Percentiles rank a stretch among this genome's conserved stretches.
Conservation (phyloP, 169 alveolate genomes). For the Cryptosporidium andersoni region DNA sequence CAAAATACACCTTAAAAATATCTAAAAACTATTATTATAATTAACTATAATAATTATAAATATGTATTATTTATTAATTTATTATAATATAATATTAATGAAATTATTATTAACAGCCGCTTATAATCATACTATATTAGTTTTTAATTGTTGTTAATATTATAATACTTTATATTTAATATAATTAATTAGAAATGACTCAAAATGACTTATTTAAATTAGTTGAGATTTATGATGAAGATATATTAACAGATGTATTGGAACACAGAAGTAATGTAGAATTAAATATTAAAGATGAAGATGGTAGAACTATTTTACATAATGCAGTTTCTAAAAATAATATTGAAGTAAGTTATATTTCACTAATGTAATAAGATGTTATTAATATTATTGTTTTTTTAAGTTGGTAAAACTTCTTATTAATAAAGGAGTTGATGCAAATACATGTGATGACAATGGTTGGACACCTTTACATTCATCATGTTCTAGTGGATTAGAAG, state of each 20-base stretch:
- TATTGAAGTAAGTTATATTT: constrained; percentile 33
- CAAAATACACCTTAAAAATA: no score
- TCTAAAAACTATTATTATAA: no score
- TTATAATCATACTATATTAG: no score
- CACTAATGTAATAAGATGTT: neutral
- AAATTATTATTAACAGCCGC: no score
- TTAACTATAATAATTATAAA: no score
- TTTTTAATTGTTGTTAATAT: no score
- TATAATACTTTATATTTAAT: no score
- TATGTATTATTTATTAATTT: no score
- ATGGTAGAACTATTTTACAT: constrained; percentile 72
- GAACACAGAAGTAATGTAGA: constrained; percentile 16
- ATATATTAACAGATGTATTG: constrained; percentile 7
- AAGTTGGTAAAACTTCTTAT: constrained; percentile 28
- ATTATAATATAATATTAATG: no score
- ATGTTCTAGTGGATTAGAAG: constrained; percentile 70
- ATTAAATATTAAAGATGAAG: constrained; percentile 67
- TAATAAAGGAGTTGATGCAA: constrained; percentile 63
- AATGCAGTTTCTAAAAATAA: constrained; percentile 67
- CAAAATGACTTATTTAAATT: constrained; percentile 30
- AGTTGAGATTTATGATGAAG: constrained; percentile 17
- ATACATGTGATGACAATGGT: constrained; percentile 67
- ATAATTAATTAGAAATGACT: no score
- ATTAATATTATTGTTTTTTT: neutral
- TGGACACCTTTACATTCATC: constrained; percentile 75